Base-by-base conservation (phyloP, 106 monocot genomes). In the Amphibolis antarctica region DNA sequence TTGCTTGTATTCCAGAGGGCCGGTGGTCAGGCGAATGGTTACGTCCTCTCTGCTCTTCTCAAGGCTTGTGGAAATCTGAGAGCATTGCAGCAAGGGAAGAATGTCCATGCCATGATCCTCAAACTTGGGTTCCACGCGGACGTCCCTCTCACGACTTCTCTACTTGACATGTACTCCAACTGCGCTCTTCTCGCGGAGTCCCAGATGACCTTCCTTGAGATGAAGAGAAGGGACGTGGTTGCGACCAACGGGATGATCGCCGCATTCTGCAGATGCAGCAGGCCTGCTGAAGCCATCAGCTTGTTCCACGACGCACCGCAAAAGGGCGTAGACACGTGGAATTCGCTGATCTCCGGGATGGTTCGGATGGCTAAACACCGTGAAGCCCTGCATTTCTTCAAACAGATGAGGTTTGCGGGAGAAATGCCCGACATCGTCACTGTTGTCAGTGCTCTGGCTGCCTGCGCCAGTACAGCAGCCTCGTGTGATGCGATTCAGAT, bases 311-410 rank as follows among this genome's bases (percentile, higher is more conserved):
- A 66, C 12, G 26, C 65, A n/a, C 14, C 65, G 27, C 23, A 13
- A 17, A 66, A 22, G 31, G 65, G 52, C 21, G 50, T 66, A 13
- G 65, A 21, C 20, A 66, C 65, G 1, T 66, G 65, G 65, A 66
- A 66, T 36, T 66, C 65, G 0, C 18, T 66, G 44, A 50, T 66
- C 10, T 66, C 65, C 2, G 65, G 65, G 26, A 24, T 66, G 19
- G 52, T 52, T 52, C 52, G 13, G 50, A 21, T 27, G 4, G 30
- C 30, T 2, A 52, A 52, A 5, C 10, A 24, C 12, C 52, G 9
- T 19, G 22, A 52, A 36, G 65, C 65, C 29, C 27, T 66, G 65
- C 28, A 24, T 52, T 66, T 66, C 65, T 66, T 66, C 48, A 51
- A 52, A 21, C 49, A 52, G 49, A 66, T 66, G 65, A 26, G 13